Conservation (phyloP, 352 stramenopile species). For the Globisporangium recalcitrans region DNA sequence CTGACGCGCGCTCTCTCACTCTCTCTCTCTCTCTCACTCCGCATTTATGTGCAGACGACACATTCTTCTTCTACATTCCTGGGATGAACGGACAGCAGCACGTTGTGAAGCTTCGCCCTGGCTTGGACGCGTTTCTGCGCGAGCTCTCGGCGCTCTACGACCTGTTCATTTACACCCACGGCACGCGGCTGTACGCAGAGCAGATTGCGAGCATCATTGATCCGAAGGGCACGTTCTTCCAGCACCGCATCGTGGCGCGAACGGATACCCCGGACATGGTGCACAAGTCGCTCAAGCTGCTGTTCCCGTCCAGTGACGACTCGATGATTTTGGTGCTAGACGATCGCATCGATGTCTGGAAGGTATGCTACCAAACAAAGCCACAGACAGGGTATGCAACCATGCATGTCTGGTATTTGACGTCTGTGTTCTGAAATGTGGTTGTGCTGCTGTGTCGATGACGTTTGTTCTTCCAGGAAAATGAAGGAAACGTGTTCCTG, state of each 20-base stretch:
- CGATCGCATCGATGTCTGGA: constrained; percentile 85
- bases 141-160: constrained; percentile 85
- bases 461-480: constrained; percentile 33
- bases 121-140: constrained; percentile 86
- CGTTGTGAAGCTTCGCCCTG: constrained; percentile 91
- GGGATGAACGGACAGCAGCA: constrained; percentile 72
- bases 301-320: constrained; percentile 83
- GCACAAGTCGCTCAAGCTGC: constrained; percentile 84
- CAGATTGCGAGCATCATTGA: constrained; percentile 92
- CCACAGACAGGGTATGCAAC: neutral
- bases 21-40: neutral
- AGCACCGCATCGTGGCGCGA: constrained; percentile 82
- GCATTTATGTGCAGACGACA: constrained; percentile 48
- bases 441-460: neutral
- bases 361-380: constrained; percentile 23
- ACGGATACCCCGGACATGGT: constrained; percentile 84
- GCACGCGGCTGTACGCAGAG: constrained; percentile 92
- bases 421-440: neutral
- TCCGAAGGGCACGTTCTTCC: constrained; percentile 71
- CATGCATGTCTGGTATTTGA: neutral
- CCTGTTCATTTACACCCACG: constrained; percentile 94
- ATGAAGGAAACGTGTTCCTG: constrained; percentile 81
- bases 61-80: constrained; percentile 72
- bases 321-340: constrained; percentile 86
- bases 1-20: neutral